Evolutionary conservation across 768 basidiomycete species (phyloP), one percentile per base, ranked within the genome.

Genomic region (Calocybe gangraenosa): DNA sequence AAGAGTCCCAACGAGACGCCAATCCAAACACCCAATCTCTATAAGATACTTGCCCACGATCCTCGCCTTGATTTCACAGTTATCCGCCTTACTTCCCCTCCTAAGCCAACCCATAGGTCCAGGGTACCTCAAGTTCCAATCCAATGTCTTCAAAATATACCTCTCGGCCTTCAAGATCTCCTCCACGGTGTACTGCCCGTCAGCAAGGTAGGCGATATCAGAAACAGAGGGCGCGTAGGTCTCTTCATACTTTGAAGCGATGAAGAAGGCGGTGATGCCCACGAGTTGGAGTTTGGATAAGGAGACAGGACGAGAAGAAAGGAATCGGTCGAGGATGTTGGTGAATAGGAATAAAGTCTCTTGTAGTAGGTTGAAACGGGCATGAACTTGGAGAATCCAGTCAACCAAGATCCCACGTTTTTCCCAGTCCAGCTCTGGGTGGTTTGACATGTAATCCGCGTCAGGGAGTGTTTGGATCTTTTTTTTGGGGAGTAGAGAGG

Each of bases 371-470:
- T 81, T 80, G 74, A 93, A 94, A 52, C 84, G 84, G 40, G 76
- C 75, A 61, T 96, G 94, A 13, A 94, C 84, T 65, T 93, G 89
- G 52, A 96, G 81, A 48, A 97, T 74, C 92, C 92, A 96, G 71
- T 95, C 93, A 51, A 88, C 81, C 14, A 97, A 79, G 40, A 93
- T 80, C 7, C 82, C 84, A 9, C 92, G 86, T 81, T 93, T 91
- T 40, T 81, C 80, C 92, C 92, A 95, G 11, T 81, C 83, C 21
- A 96, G 74, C 43, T 92, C 86, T 46, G 78, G 77, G 63, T 97
- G 92, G 48, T 64, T 74, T 10, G 79, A 69, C 87, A 96, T 94
- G 64, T 95, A 96, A 48, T 83, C 74, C 0, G 87, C 78, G 49
- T 86, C 82, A 2, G 94, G 90, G 65, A 92, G 79, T 0, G 83